Percentiles rank a stretch among this genome's conserved stretches.
Evolutionary conservation across 2,329 filamentous ascomycete species (phyloP).

Genomic region (Dactylella cylindrospora): DNA sequence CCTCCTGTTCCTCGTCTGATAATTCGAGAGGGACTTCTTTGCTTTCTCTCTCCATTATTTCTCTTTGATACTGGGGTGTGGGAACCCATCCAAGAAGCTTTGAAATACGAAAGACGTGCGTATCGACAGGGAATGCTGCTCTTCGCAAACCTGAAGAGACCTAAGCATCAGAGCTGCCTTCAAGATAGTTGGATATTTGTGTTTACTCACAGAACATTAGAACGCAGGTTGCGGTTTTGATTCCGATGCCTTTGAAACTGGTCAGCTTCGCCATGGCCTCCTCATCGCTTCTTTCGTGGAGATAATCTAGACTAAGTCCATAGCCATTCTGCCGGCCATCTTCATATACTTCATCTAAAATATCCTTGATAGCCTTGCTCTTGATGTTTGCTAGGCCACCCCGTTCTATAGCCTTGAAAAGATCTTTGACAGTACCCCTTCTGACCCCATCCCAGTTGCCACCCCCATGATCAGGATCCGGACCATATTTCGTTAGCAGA

Average conservation of each 20-base stretch:
- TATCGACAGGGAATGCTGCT: conserved; percentile 60
- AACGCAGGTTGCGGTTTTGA: conserved; percentile 61
- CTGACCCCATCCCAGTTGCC: conserved; percentile 75
- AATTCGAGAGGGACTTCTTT: conserved; percentile 19
- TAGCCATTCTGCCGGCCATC: conserved; percentile 59
- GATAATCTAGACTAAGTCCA: conserved; percentile 55
- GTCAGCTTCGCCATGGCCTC: conserved; percentile 59
- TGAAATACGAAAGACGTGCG: conserved; percentile 58
- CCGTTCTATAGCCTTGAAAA: conserved; percentile 68
- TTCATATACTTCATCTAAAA: conserved; percentile 70
- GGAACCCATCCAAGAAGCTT: conserved; percentile 59
- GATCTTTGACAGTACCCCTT: conserved; percentile 60
- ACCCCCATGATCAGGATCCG: conserved; percentile 58
- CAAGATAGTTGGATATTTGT: not conserved
- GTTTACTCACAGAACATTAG: conserved; percentile 56
- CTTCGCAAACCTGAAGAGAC: conserved; percentile 51
- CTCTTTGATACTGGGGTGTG: conserved; percentile 23
- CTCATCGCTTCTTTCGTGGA: conserved; percentile 55
- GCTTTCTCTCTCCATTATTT: conserved; percentile 14
- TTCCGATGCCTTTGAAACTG: conserved; percentile 58
- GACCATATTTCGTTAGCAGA: conserved; percentile 58
- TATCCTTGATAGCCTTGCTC: conserved; percentile 70
- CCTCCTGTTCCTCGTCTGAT: not conserved
- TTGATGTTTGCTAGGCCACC: conserved; percentile 73
- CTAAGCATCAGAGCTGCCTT: conserved; percentile 6